Evolutionary conservation across 2,329 filamentous ascomycete genomes (phyloP), one percentile per base, ranked within the genome.

Genomic region (Epicoccum nigrum): DNA sequence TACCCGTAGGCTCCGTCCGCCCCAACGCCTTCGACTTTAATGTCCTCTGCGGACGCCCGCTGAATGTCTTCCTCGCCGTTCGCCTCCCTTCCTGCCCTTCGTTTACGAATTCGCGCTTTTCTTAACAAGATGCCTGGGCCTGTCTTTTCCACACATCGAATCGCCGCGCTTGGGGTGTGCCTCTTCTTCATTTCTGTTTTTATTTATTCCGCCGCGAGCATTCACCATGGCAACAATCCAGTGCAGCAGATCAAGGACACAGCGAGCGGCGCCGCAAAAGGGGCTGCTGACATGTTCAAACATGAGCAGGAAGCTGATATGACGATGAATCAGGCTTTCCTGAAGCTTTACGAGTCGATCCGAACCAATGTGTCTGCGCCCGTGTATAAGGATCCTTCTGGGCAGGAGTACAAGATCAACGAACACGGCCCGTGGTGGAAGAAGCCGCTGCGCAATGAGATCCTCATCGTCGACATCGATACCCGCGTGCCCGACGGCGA

Each of bases 391-490:
- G 56, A 59, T 15, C 34, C 49, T 8, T 43, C 34, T 7, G 56
- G 54, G 13, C 53, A 49, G 28, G 41, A 41, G 37, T 53, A 51
- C 25, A 50, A 52, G 19, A 49, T 57, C 31, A 54, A 59, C n/a
- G 44, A 57, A 20, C 42, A 59, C 31, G 56, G 41, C 8, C 56
- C 61, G 33, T 58, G 45, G 45, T 72, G 68, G 68, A 59, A 46
- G 19, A 44, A 62, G 21, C 52, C 67, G 0, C 46, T 71, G 5
- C 51, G 56, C 12, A 65, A 59, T 6, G 38, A 65, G 4, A 39
- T 71, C 3, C 51, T 68, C 19, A 64, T 72, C 30, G 52, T 71
- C 4, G 68, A 71, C 33, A 64, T 71, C 31, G 69, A 72, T 39
- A 71, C 67, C 1, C 52, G 68, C 8, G 52, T 59, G 9, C 58